Conservation (phyloP, 805 yeast species). For the Candida nitratophila region DNA sequence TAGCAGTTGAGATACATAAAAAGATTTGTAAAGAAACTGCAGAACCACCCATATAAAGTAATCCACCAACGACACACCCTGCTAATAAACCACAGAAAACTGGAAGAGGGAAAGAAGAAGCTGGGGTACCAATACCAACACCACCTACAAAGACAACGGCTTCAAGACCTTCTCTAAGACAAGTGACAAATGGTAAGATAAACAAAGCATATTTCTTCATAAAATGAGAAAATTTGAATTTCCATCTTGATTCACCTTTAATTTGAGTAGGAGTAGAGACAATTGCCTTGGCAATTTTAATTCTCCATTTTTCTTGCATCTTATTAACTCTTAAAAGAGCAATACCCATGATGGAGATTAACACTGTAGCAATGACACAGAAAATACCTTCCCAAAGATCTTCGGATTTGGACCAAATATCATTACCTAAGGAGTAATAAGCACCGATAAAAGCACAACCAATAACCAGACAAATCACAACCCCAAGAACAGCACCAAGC, state of each 20-base stretch:
- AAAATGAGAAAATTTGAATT: constrained; percentile 47
- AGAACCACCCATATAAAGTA: constrained; percentile 79
- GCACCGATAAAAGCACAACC: constrained; percentile 96
- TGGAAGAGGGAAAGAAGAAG: constrained; percentile 81
- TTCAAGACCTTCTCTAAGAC: constrained; percentile 94
- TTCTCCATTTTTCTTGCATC: constrained; percentile 96
- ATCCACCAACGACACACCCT: constrained; percentile 64
- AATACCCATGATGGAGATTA: constrained; percentile 91
- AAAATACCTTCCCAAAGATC: constrained; percentile 97
- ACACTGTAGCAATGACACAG: constrained; percentile 80
- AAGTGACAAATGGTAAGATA: constrained; percentile 82
- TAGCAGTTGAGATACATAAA: constrained; percentile 79
- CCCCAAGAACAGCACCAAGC: constrained; percentile 71
- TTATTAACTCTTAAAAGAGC: constrained; percentile 94
- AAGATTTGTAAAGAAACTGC: constrained; percentile 79
- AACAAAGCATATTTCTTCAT: constrained; percentile 81
- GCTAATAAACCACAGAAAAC: constrained; percentile 80
- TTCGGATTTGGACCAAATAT: constrained; percentile 82
- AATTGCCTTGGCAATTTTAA: constrained; percentile 83
- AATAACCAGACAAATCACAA: constrained; percentile 68
- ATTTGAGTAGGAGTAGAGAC: constrained; percentile 47
- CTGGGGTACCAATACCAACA: constrained; percentile 59
- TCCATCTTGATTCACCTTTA: constrained; percentile 22
- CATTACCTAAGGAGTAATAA: constrained; percentile 71
- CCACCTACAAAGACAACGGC: constrained; percentile 96